Percentiles rank a stretch among this genome's conserved stretches.
Evolutionary conservation across 192 early-diverging fungal species (phyloP).

Genomic region (Cladochytrium replicatum): DNA sequence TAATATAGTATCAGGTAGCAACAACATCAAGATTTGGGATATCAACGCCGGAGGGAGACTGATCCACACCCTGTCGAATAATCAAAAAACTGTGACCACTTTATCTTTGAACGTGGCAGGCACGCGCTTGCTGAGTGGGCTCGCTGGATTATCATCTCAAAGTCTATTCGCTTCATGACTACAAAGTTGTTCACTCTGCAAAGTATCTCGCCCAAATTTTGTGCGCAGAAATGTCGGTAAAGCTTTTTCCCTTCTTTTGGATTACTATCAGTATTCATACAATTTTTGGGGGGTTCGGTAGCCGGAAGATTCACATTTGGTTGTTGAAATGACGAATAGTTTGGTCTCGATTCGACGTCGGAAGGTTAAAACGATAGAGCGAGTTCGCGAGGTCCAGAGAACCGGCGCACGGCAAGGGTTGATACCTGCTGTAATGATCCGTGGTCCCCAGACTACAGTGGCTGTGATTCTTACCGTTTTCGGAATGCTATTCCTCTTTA

Average conservation of each 20-base stretch:
- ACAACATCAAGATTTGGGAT: conserved; percentile 82
- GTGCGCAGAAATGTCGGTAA: conserved; percentile 78
- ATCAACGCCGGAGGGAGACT: conserved; percentile 65
- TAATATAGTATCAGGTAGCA: conserved; percentile 61
- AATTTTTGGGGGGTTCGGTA: conserved; percentile 15
- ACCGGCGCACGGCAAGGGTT: conserved; percentile 45
- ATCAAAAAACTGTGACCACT: conserved; percentile 92
- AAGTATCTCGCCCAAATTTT: conserved; percentile 87
- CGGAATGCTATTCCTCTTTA: conserved; percentile 11
- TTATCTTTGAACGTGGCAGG: conserved; percentile 71
- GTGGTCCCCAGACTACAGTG: conserved; percentile 46
- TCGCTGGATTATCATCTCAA: conserved; percentile 96
- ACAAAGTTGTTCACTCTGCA: conserved; percentile 75
- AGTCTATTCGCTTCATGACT: conserved; percentile 78
- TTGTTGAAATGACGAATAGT: conserved; percentile 86
- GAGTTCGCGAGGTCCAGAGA: conserved; percentile 22
- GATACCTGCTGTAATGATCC: conserved; percentile 60
- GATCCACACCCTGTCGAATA: conserved; percentile 71
- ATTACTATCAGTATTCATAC: conserved; percentile 3
- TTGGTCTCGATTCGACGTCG: conserved; percentile 78
- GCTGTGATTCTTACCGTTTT: conserved; percentile 23
- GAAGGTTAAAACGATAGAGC: conserved; percentile 65
- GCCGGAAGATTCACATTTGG: conserved; percentile 82
- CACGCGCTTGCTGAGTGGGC: conserved; percentile 77
- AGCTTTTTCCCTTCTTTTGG: conserved; percentile 3